Conservation (phyloP, 2,329 filamentous ascomycete genomes). For the Xylariaceae sp. region DNA sequence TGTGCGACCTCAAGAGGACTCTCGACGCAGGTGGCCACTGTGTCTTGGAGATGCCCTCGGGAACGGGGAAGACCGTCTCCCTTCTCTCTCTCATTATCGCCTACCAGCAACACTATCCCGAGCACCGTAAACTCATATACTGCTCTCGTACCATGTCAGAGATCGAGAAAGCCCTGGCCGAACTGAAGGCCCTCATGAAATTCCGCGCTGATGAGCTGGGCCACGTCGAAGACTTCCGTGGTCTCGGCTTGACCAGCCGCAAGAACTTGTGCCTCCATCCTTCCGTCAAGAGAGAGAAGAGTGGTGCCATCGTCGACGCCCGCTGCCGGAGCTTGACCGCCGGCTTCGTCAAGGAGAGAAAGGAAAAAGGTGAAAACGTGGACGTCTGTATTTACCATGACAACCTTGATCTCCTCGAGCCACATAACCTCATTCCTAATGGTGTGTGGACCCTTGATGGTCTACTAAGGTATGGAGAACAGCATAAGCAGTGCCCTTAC, state of each 20-base stretch:
- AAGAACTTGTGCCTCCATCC: conserved; percentile 98
- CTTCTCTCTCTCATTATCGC: conserved; percentile 93
- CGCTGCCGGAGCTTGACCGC: conserved; percentile 93
- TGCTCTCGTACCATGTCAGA: conserved; percentile 99
- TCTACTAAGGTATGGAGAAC: conserved; percentile 85
- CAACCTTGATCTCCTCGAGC: conserved; percentile 93
- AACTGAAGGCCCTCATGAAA: conserved; percentile 92
- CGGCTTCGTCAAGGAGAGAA: conserved; percentile 97
- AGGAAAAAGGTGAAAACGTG: conserved; percentile 91
- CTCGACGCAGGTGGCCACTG: conserved; percentile 95
- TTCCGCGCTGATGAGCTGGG: conserved; percentile 91
- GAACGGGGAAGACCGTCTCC: conserved; percentile 96
- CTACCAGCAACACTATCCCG: conserved; percentile 92
- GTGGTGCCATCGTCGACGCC: conserved; percentile 91
- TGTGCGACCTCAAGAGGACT: conserved; percentile 86
- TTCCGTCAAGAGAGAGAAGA: conserved; percentile 95
- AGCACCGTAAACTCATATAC: conserved; percentile 95
- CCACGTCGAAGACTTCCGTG: conserved; percentile 88
- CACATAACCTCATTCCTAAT: conserved; percentile 91
- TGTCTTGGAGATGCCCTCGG: conserved; percentile 98
- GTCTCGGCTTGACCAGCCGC: conserved; percentile 89
- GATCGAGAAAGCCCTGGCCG: conserved; percentile 95
- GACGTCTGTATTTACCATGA: conserved; percentile 97
- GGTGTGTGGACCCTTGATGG: conserved; percentile 96
- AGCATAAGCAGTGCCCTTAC: conserved; percentile 97